Percentiles rank a stretch among this genome's conserved stretches.
These are phyloP conservation scores for Ajuga chamaepitys DNA, from an alignment of 257 asterid genomes.

Conservation along the genomic window DNA sequence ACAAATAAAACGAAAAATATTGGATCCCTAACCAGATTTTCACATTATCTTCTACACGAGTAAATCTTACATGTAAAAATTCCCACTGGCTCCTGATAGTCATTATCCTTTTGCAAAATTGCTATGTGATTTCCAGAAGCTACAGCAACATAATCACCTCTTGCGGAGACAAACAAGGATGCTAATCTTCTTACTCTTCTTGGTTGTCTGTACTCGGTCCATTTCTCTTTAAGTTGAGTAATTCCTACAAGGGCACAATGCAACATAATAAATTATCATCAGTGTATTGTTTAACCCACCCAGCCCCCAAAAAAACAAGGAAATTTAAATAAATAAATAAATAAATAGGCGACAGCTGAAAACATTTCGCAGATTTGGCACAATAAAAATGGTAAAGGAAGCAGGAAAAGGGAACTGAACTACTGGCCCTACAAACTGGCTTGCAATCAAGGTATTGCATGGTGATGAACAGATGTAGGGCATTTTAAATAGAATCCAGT, in stretches of 20 bases:
- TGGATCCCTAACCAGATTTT: not conserved
- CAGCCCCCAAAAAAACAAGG: not conserved
- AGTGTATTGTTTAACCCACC: not conserved
- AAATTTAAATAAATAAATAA: not conserved
- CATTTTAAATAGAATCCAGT: not conserved
- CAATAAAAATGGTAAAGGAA: not conserved
- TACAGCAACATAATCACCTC: constrained; percentile 80
- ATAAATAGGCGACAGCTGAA: not conserved
- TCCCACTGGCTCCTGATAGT: constrained; percentile 82
- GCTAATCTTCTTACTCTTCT: constrained; percentile 44
- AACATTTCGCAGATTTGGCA: not conserved
- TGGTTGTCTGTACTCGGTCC: constrained; percentile 50
- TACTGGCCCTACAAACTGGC: constrained; percentile 5
- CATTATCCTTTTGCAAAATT: constrained; percentile 67
- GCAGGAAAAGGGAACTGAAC: not conserved
- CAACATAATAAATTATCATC: constrained; percentile 14
- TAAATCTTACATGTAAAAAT: constrained; percentile 61
- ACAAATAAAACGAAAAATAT: not conserved
- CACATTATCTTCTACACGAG: constrained; percentile 6
- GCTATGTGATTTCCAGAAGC: constrained; percentile 72
- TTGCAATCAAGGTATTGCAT: not conserved
- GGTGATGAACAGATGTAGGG: not conserved
- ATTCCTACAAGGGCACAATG: constrained; percentile 40
- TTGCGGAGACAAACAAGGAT: constrained; percentile 69
- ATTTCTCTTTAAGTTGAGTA: constrained; percentile 66